Conservation (phyloP, 2,329 filamentous ascomycete genomes). For the Tothia fuscella region DNA sequence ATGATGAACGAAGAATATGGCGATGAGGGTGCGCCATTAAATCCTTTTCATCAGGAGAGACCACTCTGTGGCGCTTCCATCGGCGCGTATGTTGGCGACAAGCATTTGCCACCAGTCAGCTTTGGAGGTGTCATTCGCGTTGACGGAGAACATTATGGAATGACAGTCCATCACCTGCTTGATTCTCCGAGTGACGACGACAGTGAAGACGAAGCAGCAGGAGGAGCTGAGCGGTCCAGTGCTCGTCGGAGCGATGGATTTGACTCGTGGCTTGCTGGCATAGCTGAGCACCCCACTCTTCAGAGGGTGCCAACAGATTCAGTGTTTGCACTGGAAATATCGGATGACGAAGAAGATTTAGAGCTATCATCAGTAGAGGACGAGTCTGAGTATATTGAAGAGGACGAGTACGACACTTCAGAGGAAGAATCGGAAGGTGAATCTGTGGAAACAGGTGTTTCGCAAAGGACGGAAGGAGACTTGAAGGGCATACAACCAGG, state of each 20-base stretch:
- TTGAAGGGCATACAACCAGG: conserved; percentile 65
- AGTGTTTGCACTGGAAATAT: conserved; percentile 38
- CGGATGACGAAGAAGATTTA: conserved; percentile 39
- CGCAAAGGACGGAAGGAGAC: conserved; percentile 42
- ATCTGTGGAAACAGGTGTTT: conserved; percentile 16
- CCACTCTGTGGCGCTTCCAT: conserved; percentile 85
- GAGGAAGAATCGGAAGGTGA: conserved; percentile 9
- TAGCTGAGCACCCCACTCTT: conserved; percentile 6
- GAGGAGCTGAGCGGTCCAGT: conserved; percentile 32
- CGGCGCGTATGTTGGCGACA: conserved; percentile 73
- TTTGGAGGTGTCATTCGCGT: conserved; percentile 81
- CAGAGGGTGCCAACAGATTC: conserved; percentile 20
- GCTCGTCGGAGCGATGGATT: conserved; percentile 21
- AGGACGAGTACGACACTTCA: conserved; percentile 18
- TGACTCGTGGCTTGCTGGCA: conserved; percentile 20
- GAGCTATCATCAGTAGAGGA: conserved; percentile 24
- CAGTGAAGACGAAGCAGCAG: conserved; percentile 28
- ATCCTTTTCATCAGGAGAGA: conserved; percentile 64
- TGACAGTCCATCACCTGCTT: conserved; percentile 96
- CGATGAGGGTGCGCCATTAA: conserved; percentile 38
- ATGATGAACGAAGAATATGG: conserved; percentile 23
- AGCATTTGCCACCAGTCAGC: conserved; percentile 80
- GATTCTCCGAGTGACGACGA: conserved; percentile 50
- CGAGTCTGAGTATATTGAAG: conserved; percentile 16
- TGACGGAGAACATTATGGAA: conserved; percentile 74